Conservation (phyloP, 495 filamentous ascomycete genomes). For the Pyrenula aspistea region DNA sequence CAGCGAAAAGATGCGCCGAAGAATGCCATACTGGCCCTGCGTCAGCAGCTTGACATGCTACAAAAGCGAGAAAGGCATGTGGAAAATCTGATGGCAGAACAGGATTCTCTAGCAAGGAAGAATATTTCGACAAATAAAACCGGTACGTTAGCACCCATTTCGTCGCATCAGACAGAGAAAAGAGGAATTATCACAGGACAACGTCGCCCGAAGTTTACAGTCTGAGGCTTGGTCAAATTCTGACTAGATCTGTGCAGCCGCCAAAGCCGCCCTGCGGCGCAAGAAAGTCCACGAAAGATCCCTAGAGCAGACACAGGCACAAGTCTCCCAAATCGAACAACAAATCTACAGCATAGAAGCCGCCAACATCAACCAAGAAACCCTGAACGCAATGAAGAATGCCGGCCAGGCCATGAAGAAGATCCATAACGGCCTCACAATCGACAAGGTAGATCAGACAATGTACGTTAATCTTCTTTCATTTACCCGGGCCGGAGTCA, state of each 20-base stretch:
- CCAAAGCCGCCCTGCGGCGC: slow-evolving; percentile 80
- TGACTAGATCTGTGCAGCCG: slow-evolving; percentile 40
- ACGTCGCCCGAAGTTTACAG: slow-evolving; percentile 7
- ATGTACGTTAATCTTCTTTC: slow-evolving; percentile 53
- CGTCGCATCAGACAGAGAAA: neutral
- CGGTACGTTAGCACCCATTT: slow-evolving; percentile 40
- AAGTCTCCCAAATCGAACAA: slow-evolving; percentile 84
- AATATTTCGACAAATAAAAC: slow-evolving; percentile 82
- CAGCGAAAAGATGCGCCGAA: slow-evolving; percentile 90
- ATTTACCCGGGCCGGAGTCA: neutral
- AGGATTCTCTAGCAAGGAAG: slow-evolving; percentile 86
- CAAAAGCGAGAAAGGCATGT: slow-evolving; percentile 92
- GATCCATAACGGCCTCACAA: slow-evolving; percentile 81
- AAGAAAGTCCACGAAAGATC: slow-evolving; percentile 91
- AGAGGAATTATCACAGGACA: too few species aligned
- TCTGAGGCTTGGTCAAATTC: neutral
- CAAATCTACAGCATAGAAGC: slow-evolving; percentile 96
- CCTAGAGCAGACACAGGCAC: slow-evolving; percentile 75
- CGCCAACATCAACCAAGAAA: slow-evolving; percentile 97
- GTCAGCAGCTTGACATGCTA: slow-evolving; percentile 89
- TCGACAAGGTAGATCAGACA: slow-evolving; percentile 86
- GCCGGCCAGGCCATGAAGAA: slow-evolving; percentile 79
- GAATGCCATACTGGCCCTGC: slow-evolving; percentile 85
- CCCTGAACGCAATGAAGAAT: slow-evolving; percentile 84
- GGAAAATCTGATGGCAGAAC: slow-evolving; percentile 82